phyloP scores from a whole-genome alignment of 306 rosid genomes.

The Fragaria vesca region DNA sequence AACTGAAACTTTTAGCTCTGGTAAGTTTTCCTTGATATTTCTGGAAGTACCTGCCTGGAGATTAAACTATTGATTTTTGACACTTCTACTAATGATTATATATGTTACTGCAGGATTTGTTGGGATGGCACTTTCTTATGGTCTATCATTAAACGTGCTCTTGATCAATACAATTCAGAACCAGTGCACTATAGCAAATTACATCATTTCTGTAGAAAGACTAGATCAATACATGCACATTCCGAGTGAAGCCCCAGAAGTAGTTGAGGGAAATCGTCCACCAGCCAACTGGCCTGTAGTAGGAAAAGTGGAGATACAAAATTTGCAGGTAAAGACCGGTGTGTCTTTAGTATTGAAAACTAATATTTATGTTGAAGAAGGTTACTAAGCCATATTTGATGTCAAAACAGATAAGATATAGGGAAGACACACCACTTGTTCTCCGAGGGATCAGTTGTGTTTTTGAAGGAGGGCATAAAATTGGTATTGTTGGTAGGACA shows the following conservation, averaged over 20 bases:
- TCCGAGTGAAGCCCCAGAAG: constrained; percentile 72
- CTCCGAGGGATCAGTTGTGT: constrained; percentile 76
- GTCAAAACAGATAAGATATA: constrained; percentile 57
- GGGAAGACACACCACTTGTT: constrained; percentile 59
- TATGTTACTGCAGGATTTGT: constrained; percentile 52
- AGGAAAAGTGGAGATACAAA: constrained; percentile 65
- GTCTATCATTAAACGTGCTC: constrained; percentile 57
- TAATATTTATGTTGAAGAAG: not conserved
- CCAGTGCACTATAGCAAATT: constrained; percentile 66
- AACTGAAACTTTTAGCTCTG: constrained; percentile 63
- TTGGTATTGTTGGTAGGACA: constrained; percentile 76
- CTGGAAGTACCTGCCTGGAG: constrained; percentile 3
- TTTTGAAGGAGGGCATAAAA: constrained; percentile 72
- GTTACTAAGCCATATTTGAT: not conserved
- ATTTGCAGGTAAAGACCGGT: constrained; percentile 51
- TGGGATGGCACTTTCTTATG: constrained; percentile 89
- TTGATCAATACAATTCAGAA: constrained; percentile 55
- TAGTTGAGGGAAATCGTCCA: constrained; percentile 57
- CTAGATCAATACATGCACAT: constrained; percentile 71
- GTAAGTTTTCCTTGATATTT: constrained; percentile 26
- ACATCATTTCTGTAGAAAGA: constrained; percentile 77
- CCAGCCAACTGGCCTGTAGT: constrained; percentile 58
- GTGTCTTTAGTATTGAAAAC: not conserved
- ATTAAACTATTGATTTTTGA: not conserved
- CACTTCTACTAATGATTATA: not conserved